Conservation (phyloP, 1,284 basidiomycete species). For the Pulchroboletus neoregius region DNA sequence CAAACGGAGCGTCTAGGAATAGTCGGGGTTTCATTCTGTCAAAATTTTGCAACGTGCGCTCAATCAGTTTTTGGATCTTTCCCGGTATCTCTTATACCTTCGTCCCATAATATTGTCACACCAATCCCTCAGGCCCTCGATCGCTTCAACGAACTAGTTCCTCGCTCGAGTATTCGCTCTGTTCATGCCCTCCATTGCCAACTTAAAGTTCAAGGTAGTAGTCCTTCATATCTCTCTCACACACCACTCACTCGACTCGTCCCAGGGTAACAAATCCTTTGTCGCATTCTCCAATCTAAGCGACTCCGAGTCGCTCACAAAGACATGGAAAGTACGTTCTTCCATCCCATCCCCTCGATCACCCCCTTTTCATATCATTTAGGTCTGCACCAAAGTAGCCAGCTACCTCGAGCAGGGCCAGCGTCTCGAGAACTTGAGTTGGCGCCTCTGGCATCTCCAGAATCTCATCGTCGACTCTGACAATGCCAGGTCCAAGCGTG, state of each 20-base stretch:
- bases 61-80: constrained; percentile 6
- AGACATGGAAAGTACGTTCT: constrained; percentile 73
- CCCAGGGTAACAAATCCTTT: constrained; percentile 84
- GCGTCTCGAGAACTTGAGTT: constrained; percentile 80
- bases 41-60: constrained; percentile 28
- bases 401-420: constrained; percentile 83
- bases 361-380: constrained; percentile 7
- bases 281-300: constrained; percentile 82
- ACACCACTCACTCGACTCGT: constrained; percentile 19
- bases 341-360: constrained; percentile 3
- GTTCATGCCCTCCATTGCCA: constrained; percentile 75
- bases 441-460: constrained; percentile 85
- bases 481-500: constrained; percentile 79
- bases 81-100: constrained; percentile 27
- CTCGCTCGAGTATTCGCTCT: too few relatives aligned
- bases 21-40: constrained; percentile 34
- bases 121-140: constrained; percentile 12
- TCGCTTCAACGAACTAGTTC: constrained; percentile 11
- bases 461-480: constrained; percentile 83
- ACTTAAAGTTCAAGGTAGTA: constrained; percentile 80
- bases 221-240: constrained; percentile 11
- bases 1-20: constrained; percentile 29
- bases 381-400: constrained; percentile 84
- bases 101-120: constrained; percentile 3
- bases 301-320: constrained; percentile 76